Conservation (phyloP, 306 rosid genomes). For the Glycine tomentella region DNA sequence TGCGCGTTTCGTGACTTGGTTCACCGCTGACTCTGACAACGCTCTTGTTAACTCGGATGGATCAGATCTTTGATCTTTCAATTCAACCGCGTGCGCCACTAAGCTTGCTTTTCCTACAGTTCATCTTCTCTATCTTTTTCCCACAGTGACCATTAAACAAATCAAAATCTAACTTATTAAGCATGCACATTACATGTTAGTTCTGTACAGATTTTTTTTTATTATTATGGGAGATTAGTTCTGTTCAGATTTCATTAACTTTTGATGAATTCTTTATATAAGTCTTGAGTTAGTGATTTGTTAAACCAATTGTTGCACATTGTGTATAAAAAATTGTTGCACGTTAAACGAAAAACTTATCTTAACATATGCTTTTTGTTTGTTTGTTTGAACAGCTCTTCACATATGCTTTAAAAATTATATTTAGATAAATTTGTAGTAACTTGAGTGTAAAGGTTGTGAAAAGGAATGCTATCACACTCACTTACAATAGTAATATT, state of each 20-base stretch:
- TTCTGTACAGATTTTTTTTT: background rate
- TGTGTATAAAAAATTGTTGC: no score
- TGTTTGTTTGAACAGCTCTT: no score
- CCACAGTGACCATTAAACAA: background rate
- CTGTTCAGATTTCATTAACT: background rate
- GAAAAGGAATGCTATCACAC: background rate
- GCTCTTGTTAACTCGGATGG: background rate
- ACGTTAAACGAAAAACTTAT: no score
- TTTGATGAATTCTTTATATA: background rate
- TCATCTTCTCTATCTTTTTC: background rate
- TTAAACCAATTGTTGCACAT: background rate
- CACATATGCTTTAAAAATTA: background rate
- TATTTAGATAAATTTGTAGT: background rate
- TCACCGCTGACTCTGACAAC: slow-evolving; percentile 41
- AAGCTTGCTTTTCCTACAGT: background rate
- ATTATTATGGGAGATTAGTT: no score
- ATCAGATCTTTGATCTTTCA: background rate
- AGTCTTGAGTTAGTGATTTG: background rate
- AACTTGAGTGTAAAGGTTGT: background rate
- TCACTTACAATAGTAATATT: background rate
- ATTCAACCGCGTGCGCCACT: slow-evolving; percentile 3
- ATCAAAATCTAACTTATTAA: background rate
- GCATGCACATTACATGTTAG: background rate
- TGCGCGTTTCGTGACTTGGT: slow-evolving; percentile 25
- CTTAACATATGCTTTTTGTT: no score